Base-by-base conservation (phyloP, 352 stramenopile species). In the Phytophthora gonapodyides region DNA sequence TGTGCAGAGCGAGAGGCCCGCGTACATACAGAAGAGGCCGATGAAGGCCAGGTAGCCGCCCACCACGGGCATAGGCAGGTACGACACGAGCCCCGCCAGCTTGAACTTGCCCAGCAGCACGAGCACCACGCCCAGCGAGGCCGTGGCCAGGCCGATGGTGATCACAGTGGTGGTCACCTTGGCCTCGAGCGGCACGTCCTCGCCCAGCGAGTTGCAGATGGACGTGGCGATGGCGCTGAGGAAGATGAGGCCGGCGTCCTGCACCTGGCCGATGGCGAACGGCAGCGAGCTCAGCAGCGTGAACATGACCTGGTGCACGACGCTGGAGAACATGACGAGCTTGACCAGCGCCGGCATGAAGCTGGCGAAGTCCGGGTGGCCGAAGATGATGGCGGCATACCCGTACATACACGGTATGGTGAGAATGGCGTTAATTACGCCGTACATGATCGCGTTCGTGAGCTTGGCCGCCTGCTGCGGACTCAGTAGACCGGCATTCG, bases 171-270 rank as follows among this genome's bases (percentile, higher is more conserved):
- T 99, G 6, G 97, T 91, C 13, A 99, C 83, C 50, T 93, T 93
- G 46, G 84, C 78, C 38, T 91, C 81, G 6, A 89, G 40, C n/a
- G 79, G 42, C 0, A 80, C 79, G 5, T 86, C 54, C 12, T 84
- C 77, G 17, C 91, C 76, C 15, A 98, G 67, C 73, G 64, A 82
- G 38, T 69, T 87, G 76, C 68, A 97, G 47, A 93, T 92, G 70
- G 82, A 98, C 71, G 73, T 88, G 0, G 97, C 94, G 54, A 99
- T 99, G 46, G 84, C 82, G 44, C 78, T 94, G 16, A 99, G 77
- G 75, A 99, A 99, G 65, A 99, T 99, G 2, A 99, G 84, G 0
- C 97, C 97, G 5, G 97, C 96, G 69, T 99, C 97, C 72, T 99
- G 97, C 1, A 99, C 97, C 64, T 98, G 96, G 12, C 97, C 97